Base-by-base conservation (phyloP, 352 stramenopile species). In the Pseudoperonospora humuli region DNA sequence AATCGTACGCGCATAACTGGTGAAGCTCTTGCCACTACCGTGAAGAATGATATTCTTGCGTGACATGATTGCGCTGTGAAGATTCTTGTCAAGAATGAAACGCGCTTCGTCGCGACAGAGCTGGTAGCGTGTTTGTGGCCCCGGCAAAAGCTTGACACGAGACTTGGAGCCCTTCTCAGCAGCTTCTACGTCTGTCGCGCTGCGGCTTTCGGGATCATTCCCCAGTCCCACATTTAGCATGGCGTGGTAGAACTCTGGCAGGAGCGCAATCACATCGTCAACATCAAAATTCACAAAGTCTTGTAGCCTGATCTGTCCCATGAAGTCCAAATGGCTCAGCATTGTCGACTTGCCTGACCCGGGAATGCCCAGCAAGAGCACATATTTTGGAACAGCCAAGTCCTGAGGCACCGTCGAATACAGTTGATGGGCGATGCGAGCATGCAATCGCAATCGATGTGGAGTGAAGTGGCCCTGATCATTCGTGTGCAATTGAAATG, bases 251-350 rank as follows among this genome's bases (percentile, higher is more conserved):
- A 83, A 90, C 58, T 87, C 75, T 7, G 75, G 77, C 19, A 90
- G 51, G 39, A 90, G 60, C 14, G 77, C 75, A 44, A 86, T 86
- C 24, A 85, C 56, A 50, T 89, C 77, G 50, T 89, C 77, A 5
- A 89, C 70, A 27, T 86, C 77, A 44, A 89, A 89, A 55, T 86
- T 89, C 32, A 86, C 77, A 62, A 82, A 89, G 28, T 86, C 75
- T n/a, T 73, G 62, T 13, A 88, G 43, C 18, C 68, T 80, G 46
- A 88, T 64, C 43, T 84, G 67, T 9, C 62, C 69, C 13, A 80
- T 75, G 21, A 76, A 64, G 29, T 89, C 74, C 24, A 89, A 53
- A 53, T 86, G 71, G 24, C 73, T 81, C 45, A 89, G 46, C 48
- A 89, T 84, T 4, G 74, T 86, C 10, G 72, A 85, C 49, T 89